Conservation (phyloP, 371 early-diverging fungal genomes). For the Syncephalastrum monosporum region DNA sequence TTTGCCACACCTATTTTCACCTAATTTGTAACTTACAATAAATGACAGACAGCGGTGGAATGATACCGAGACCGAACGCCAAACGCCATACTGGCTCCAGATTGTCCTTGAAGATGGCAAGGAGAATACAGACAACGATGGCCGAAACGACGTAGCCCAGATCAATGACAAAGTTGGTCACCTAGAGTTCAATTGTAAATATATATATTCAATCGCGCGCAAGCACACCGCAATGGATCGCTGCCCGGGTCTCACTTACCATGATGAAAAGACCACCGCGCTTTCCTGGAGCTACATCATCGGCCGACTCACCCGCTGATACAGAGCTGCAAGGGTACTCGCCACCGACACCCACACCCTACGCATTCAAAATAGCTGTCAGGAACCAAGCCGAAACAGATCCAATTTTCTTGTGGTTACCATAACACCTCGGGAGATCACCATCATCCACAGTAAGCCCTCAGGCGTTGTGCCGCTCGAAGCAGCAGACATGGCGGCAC, state of each 20-base stretch:
- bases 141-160: conserved; percentile 59
- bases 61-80: conserved; percentile 52
- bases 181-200: conserved; percentile 17
- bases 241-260: conserved; percentile 17
- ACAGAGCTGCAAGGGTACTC: conserved; percentile 60
- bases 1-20: background rate
- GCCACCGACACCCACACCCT: conserved; percentile 23
- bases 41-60: conserved; percentile 60
- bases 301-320: conserved; percentile 60
- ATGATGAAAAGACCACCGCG: conserved; percentile 57
- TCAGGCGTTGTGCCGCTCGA: conserved; percentile 29
- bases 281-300: conserved; percentile 51
- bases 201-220: background rate
- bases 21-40: conserved; percentile 40
- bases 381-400: background rate
- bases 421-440: conserved; percentile 59
- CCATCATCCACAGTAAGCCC: conserved; percentile 62
- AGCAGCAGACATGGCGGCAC: conserved; percentile 44
- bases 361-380: background rate
- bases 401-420: conserved; percentile 43
- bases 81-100: conserved; percentile 57
- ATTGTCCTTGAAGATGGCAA: conserved; percentile 50
- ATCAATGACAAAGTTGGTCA: conserved; percentile 57
- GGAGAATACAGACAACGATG: conserved; percentile 48
- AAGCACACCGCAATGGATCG: background rate